Evolutionary conservation across 331 rosid species (phyloP), one percentile per base, ranked within the genome.

Genomic region (Acacia pycnantha): DNA sequence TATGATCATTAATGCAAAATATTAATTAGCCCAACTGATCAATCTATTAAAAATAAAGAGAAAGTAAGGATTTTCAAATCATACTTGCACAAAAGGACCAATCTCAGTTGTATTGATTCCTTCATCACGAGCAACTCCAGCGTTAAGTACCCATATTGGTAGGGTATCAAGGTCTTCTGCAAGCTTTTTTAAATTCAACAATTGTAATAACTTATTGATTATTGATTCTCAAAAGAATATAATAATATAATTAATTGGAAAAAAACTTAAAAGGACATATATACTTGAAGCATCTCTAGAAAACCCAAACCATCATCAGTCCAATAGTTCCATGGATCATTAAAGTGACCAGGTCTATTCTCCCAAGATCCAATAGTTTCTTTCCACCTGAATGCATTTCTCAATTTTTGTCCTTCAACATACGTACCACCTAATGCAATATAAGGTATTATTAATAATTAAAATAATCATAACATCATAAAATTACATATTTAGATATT

Each of bases 91-190:
- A 68, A 66, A 85, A 3, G 83, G 85, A 18, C 21, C 12, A 5
- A 85, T 58, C 8, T 27, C 53, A 4, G 83, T 33, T 2, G 83
- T 78, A 47, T 78, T 15, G 27, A 78, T 51, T 58, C 56, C 40
- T 2, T 82, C 83, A 0, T 48, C 26, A n/a, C 19, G 64, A 12
- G 83, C 70, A 46, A 70, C 87, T 88, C 96, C 96, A 73, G 78
- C 84, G 69, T 95, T 95, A 84, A 92, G 88, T 21, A 95, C 98
- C 98, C 98, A 95, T 67, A 95, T 82, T 77, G 98, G 98, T 56
- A 59, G 21, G 47, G 98, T 56, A 54, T 78, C 91, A 81, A 95
- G 91, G 77, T 95, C 98, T 84, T 95, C 94, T 91, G 93, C 81
- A 37, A 91, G 90, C 95, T 91, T 89, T 31, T 80, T 87, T 89